Evolutionary conservation across 345 rosid genomes (phyloP).

Genomic region (Hibiscus trionum): DNA sequence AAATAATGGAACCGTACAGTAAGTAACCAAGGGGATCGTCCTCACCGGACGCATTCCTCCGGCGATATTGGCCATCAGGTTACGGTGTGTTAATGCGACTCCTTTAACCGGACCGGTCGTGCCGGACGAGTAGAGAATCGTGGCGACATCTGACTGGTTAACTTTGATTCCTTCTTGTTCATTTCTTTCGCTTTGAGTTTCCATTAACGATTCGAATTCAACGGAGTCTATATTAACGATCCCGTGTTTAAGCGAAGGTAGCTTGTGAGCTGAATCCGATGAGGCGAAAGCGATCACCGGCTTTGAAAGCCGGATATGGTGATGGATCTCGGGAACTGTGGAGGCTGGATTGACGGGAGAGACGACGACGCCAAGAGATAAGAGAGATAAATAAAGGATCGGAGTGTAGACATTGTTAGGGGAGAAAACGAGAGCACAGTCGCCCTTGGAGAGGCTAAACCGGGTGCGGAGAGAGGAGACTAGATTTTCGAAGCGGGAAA

Average conservation of each 20-base stretch:
- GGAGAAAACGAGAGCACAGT: slow-evolving; percentile 36
- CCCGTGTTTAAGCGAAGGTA: slow-evolving; percentile 22
- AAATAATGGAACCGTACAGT: slow-evolving; percentile 44
- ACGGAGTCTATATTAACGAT: slow-evolving; percentile 34
- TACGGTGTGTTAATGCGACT: slow-evolving; percentile 43
- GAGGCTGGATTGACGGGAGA: slow-evolving; percentile 41
- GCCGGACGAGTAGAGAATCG: slow-evolving; percentile 58
- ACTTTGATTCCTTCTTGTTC: slow-evolving; percentile 1
- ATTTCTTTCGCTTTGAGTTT: neutral
- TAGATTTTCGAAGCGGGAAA: slow-evolving; percentile 23
- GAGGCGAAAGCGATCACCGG: slow-evolving; percentile 47
- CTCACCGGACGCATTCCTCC: slow-evolving; percentile 18
- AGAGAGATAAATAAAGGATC: slow-evolving; percentile 40
- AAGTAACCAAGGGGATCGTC: slow-evolving; percentile 17
- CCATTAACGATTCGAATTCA: slow-evolving; percentile 37
- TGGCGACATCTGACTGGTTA: slow-evolving; percentile 41
- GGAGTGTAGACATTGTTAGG: slow-evolving; percentile 41
- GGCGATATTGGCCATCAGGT: slow-evolving; percentile 26
- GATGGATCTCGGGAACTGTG: slow-evolving; percentile 34
- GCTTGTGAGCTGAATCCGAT: slow-evolving; percentile 25
- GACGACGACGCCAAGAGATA: slow-evolving; percentile 43
- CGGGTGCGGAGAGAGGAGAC: slow-evolving; percentile 26
- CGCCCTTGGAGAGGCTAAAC: slow-evolving; percentile 35
- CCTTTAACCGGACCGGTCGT: slow-evolving; percentile 53
- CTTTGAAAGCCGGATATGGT: slow-evolving; percentile 34